Conservation (phyloP, 768 basidiomycete species). For the Lactarius hengduanensis region DNA sequence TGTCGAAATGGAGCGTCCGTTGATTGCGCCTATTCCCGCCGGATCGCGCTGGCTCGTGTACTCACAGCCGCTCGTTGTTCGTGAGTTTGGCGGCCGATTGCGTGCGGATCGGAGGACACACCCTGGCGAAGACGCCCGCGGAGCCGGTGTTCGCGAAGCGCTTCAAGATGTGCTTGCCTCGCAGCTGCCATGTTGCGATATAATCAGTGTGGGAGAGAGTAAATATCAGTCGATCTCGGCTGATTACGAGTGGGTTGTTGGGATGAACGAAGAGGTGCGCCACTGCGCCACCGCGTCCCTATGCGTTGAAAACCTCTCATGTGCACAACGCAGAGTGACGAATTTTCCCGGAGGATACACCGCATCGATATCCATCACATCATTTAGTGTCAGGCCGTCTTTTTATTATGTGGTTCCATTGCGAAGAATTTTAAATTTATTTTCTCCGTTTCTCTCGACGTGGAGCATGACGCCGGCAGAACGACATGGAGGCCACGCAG, state of each 20-base stretch:
- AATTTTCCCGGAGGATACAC: constrained; percentile 7
- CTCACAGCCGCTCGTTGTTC: constrained; percentile 13
- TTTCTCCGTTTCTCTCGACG: not conserved
- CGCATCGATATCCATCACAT: constrained; percentile 24
- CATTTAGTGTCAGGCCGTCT: not conserved
- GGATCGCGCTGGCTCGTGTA: constrained; percentile 21
- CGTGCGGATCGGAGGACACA: not conserved
- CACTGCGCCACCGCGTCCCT: too few relatives aligned
- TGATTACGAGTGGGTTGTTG: constrained; percentile 25
- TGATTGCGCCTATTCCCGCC: constrained; percentile 11
- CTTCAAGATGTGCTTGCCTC: constrained; percentile 14
- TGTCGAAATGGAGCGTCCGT: constrained; percentile 18
- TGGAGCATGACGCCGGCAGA: not conserved
- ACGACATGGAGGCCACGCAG: not conserved
- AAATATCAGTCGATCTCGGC: constrained; percentile 23
- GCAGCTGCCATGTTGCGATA: constrained; percentile 10
- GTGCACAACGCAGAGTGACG: constrained; percentile 5
- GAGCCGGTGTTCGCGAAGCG: not conserved
- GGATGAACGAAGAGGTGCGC: constrained; percentile 19
- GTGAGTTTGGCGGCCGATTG: constrained; percentile 18
- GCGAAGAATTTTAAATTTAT: not conserved
- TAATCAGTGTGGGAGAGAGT: constrained; percentile 15
- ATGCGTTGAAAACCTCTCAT: not conserved
- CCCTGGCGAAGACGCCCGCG: not conserved
- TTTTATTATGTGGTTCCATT: not conserved